Evolutionary conservation across 2,329 filamentous ascomycete genomes (phyloP).

Genomic region (Apiospora arundinis): DNA sequence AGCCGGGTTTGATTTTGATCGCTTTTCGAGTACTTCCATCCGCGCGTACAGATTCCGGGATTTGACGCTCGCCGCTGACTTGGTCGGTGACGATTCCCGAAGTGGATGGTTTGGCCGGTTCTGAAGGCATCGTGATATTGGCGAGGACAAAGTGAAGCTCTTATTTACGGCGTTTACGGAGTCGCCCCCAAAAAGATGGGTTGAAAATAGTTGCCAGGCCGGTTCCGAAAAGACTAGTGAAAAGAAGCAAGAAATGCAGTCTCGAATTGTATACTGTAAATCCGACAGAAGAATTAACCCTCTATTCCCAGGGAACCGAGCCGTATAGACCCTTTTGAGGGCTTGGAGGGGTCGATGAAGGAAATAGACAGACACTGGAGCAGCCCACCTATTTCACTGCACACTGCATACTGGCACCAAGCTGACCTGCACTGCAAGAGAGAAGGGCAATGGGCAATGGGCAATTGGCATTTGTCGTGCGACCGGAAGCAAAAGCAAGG

Average conservation of each 20-base stretch:
- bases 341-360: conserved; percentile 12
- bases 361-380: background rate
- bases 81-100: conserved; percentile 81
- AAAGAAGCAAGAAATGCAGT: background rate
- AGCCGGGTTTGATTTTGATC: conserved; percentile 92
- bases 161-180: background rate
- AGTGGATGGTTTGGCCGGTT: conserved; percentile 49
- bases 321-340: conserved; percentile 13
- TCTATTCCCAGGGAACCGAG: conserved; percentile 1
- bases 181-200: background rate
- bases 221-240: background rate
- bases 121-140: conserved; percentile 18
- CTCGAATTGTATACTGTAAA: background rate
- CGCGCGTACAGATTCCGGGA: conserved; percentile 83
- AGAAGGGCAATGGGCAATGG: background rate
- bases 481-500: background rate
- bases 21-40: conserved; percentile 94
- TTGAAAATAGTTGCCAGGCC: background rate
- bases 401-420: no score
- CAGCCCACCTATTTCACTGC: conserved; percentile 13
- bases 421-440: background rate
- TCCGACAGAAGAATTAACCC: background rate
- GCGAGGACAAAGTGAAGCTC: background rate
- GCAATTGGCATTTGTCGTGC: background rate
- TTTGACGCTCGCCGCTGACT: conserved; percentile 80